Conservation (phyloP, 2,329 filamentous ascomycete genomes). For the Aspergillus calidoustus region DNA sequence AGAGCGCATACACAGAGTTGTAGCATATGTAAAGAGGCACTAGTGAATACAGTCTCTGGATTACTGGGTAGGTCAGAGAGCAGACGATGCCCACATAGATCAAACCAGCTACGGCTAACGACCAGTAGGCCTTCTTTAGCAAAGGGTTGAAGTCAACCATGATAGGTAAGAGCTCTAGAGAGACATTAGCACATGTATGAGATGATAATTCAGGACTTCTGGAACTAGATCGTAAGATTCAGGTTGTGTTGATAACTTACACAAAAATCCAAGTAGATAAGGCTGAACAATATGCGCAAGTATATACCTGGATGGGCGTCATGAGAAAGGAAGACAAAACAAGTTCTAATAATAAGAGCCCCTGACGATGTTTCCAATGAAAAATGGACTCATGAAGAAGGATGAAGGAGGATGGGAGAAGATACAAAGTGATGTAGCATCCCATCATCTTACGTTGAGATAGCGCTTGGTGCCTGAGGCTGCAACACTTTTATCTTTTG, state of each 20-base stretch:
- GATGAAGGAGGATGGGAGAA: not conserved
- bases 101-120: slow-evolving; percentile 62
- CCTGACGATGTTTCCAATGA: not conserved
- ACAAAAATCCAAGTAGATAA: not conserved
- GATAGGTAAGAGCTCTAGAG: not conserved
- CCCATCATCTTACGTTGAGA: not conserved
- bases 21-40: not conserved
- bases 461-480: slow-evolving; percentile 9
- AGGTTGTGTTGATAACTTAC: not conserved
- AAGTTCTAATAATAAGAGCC: not conserved
- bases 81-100: slow-evolving; percentile 71
- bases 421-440: too few species aligned
- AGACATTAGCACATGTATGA: not conserved
- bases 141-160: slow-evolving; percentile 50
- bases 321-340: not conserved
- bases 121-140: slow-evolving; percentile 59
- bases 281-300: not conserved
- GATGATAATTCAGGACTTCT: not conserved
- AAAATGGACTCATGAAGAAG: not conserved
- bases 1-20: not conserved
- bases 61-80: slow-evolving; percentile 67
- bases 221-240: not conserved
- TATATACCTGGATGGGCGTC: not conserved
- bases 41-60: slow-evolving; percentile 75
- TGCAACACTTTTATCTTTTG: slow-evolving; percentile 13